Percentiles rank a stretch among this genome's conserved stretches.
phyloP scores from a whole-genome alignment of 805 yeast genomes.

The Pichia heedii region DNA sequence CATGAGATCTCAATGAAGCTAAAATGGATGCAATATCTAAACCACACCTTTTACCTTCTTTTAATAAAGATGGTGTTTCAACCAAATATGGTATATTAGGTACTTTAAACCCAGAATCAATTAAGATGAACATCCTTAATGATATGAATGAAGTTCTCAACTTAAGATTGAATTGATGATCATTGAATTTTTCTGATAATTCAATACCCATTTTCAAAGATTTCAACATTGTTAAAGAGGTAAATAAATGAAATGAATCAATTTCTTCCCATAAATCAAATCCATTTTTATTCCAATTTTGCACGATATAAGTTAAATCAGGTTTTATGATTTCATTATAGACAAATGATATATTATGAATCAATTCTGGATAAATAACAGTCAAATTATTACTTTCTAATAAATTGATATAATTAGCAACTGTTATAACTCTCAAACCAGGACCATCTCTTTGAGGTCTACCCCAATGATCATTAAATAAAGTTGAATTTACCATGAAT shows the following conservation, averaged over 20 bases:
- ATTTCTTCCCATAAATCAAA: conserved; percentile 95
- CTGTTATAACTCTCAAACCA: conserved; percentile 64
- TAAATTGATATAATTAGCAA: conserved; percentile 43
- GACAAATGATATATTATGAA: conserved; percentile 26
- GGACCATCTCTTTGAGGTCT: conserved; percentile 97
- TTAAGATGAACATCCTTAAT: conserved; percentile 31
- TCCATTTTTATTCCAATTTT: conserved; percentile 55
- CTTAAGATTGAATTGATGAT: conserved; percentile 21
- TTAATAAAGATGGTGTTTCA: conserved; percentile 50
- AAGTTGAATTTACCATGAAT: conserved; percentile 54
- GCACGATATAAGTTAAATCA: conserved; percentile 57
- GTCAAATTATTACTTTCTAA: conserved; percentile 26
- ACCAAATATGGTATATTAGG: conserved; percentile 45
- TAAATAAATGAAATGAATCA: conserved; percentile 67
- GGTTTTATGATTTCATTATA: conserved; percentile 49
- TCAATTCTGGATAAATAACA: conserved; percentile 22
- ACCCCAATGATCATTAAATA: conserved; percentile 73
- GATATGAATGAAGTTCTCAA: conserved; percentile 27
- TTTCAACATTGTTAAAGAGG: conserved; percentile 62
- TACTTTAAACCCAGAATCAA: conserved; percentile 35
- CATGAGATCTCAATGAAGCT: conserved; percentile 38
- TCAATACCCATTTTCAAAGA: conserved; percentile 52
- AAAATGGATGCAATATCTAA: conserved; percentile 69
- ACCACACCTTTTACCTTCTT: conserved; percentile 47
- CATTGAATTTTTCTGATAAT: conserved; percentile 27